Percentiles rank a stretch among this genome's conserved stretches.
phyloP scores from a whole-genome alignment of 2,329 filamentous ascomycete genomes.

The Ramularia endophylla region DNA sequence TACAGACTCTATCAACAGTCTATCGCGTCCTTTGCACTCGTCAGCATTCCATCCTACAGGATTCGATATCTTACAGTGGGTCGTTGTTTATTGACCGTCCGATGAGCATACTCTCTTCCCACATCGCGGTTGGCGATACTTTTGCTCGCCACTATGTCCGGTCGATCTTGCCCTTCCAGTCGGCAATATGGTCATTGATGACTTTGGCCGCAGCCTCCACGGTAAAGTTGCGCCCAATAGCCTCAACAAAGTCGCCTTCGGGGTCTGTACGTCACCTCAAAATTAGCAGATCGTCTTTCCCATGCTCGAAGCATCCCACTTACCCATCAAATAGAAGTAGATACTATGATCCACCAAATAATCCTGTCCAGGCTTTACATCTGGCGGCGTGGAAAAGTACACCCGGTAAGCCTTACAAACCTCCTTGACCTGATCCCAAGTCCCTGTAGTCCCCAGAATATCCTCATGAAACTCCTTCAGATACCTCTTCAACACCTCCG shows the following conservation, averaged over 20 bases:
- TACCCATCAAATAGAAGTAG: slow-evolving; percentile 96
- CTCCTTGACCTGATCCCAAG: slow-evolving; percentile 87
- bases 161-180: slow-evolving; percentile 60
- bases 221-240: slow-evolving; percentile 88
- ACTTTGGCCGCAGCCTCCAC: slow-evolving; percentile 77
- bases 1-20: too few relatives aligned
- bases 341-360: slow-evolving; percentile 99
- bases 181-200: slow-evolving; percentile 78
- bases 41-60: too few relatives aligned
- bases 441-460: slow-evolving; percentile 84
- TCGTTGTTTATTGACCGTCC: too few relatives aligned
- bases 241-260: slow-evolving; percentile 96
- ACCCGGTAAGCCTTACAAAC: slow-evolving; percentile 95
- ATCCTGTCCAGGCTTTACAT: slow-evolving; percentile 88
- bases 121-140: too few relatives aligned
- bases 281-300: not conserved
- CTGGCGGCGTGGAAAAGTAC: slow-evolving; percentile 88
- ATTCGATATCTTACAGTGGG: too few relatives aligned
- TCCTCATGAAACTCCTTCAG: slow-evolving; percentile 82
- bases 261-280: slow-evolving; percentile 55
- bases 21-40: too few relatives aligned
- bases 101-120: too few relatives aligned
- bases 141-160: too few relatives aligned
- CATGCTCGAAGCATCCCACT: slow-evolving; percentile 25
- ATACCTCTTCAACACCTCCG: slow-evolving; percentile 77